Evolutionary conservation across 202 grass and related monocot genomes (phyloP).

Genomic region (Schoenoplectus triqueter): DNA sequence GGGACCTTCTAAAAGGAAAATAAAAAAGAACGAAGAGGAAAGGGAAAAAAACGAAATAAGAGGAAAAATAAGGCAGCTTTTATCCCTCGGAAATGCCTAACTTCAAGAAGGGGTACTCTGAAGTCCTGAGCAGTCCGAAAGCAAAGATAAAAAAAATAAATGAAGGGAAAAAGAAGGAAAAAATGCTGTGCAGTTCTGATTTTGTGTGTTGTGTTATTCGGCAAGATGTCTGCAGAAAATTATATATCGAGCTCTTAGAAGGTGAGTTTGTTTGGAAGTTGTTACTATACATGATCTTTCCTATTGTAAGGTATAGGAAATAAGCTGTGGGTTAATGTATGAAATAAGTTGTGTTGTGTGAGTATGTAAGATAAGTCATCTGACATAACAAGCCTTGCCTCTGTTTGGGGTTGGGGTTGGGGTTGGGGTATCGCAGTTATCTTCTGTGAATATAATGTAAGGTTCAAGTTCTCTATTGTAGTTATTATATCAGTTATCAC

Average conservation of each 20-base stretch:
- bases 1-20: not conserved
- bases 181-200: not conserved
- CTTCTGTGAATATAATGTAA: not conserved
- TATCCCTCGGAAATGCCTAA: not conserved
- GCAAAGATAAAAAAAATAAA: not conserved
- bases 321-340: not conserved
- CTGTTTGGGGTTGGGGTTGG: constrained; percentile 11
- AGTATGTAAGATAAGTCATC: constrained; percentile 23
- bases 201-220: not conserved
- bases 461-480: not conserved
- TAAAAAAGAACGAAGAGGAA: not conserved
- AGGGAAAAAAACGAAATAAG: not conserved
- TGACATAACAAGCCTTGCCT: not conserved
- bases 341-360: constrained; percentile 13
- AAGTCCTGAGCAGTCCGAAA: not conserved
- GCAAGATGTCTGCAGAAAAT: not conserved
- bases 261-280: constrained; percentile 23
- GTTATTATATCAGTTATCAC: not conserved
- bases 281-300: not conserved
- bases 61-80: not conserved
- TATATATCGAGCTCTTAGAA: not conserved
- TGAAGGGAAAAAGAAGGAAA: not conserved
- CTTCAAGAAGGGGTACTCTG: constrained; percentile 6
- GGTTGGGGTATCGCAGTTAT: not conserved
- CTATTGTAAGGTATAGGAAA: not conserved